Base-by-base conservation (phyloP, 208 protist species). In the Porcisia deanei region DNA sequence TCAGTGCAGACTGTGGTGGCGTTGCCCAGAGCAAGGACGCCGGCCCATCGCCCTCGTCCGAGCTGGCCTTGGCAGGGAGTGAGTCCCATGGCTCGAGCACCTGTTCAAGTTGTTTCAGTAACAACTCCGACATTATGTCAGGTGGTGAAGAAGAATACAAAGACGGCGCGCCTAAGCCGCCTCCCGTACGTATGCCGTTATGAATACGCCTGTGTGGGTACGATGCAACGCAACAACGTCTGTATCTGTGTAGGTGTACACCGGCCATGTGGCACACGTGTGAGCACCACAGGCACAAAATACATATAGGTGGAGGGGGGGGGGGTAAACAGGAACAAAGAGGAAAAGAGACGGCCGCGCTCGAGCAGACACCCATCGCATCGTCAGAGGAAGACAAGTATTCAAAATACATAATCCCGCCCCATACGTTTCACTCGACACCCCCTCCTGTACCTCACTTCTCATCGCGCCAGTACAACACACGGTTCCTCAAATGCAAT, bases 51-150 rank as follows among this genome's bases (percentile, higher is more conserved):
- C 43, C 63, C 67, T 77, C 61, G 9, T 52, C 59, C 1, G 22
- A 41, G 20, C 66, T 49, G 34, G 47, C 61, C 39, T 75, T 61
- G 18, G 68, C 63, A n/a, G 49, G 37, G 34, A 82, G 66, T 53
- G 75, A 55, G 52, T 91, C 87, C 89, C 89, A 93, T 34, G 85
- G 72, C 18, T 74, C 78, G 20, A 93, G 81, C 16, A 93, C 79
- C 79, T 91, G 86, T 47, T 86, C 76, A 22, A 93, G 67, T 63
- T 93, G 89, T 45, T 81, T 43, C 37, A 88, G 72, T 47, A 93
- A 63, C 49, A 82, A 65, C 25, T 77, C 77, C 12, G 77, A 82
- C 77, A 82, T 82, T 25, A 55, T 43, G 68, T 30, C 68, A 4
- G 2, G 20, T 20, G 18, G n/a, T n/a, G 53, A 43, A 39, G 22